A percentile compares a stretch with the other conserved stretches of the same genome.
Conservation (phyloP, 192 early-diverging fungal genomes). For the Phlyctochytrium planicorne region DNA sequence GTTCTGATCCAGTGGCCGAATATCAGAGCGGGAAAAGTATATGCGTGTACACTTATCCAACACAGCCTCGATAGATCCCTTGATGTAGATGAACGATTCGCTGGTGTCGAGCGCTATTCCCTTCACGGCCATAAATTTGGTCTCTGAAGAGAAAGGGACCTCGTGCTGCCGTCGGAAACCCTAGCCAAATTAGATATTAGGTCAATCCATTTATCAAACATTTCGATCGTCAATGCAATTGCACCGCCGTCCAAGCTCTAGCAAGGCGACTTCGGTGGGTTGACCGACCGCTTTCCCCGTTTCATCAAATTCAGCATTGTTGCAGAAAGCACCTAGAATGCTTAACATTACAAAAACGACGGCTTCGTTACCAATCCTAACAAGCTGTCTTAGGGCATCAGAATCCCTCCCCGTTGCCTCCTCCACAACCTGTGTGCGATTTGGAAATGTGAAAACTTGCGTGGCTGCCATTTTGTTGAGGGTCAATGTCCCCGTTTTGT, state of each 20-base stretch:
- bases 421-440: neutral
- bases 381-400: constrained; percentile 42
- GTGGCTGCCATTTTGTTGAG: constrained; percentile 94
- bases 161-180: constrained; percentile 61
- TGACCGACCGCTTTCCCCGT: constrained; percentile 80
- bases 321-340: constrained; percentile 77
- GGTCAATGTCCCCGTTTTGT: constrained; percentile 98
- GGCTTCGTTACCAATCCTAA: constrained; percentile 52
- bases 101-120: constrained; percentile 36
- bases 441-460: constrained; percentile 65
- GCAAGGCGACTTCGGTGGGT: constrained; percentile 90
- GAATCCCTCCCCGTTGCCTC: constrained; percentile 18
- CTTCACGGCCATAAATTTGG: constrained; percentile 88
- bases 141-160: constrained; percentile 88
- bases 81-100: constrained; percentile 58
- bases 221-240: constrained; percentile 72
- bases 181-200: constrained; percentile 11
- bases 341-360: constrained; percentile 9
- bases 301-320: constrained; percentile 79
- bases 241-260: constrained; percentile 63
- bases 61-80: constrained; percentile 84
- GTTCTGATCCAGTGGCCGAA: constrained; percentile 51
- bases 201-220: constrained; percentile 40
- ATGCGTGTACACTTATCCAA: constrained; percentile 70
- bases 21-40: constrained; percentile 50